Evolutionary conservation across 257 asterid species (phyloP), one percentile per base, ranked within the genome.

Genomic region (Forsythia suspensa): DNA sequence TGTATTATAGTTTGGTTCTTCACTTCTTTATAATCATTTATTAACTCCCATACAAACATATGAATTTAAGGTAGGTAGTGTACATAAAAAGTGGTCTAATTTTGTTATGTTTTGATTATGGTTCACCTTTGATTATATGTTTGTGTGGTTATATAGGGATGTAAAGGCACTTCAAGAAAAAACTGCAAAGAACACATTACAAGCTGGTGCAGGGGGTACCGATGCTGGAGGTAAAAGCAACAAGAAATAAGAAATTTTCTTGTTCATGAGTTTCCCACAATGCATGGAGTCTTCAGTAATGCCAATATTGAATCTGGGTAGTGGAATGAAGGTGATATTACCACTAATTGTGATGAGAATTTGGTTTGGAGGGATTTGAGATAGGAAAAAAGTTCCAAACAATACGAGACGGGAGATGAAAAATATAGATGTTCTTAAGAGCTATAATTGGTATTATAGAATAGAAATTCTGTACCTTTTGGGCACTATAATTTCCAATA

Each of bases 81-180:
- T 21, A 21, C 68, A 61, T 21, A 61, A 0, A 8, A 10, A 61
- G 68, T 61, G 1, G 73, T 61, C 40, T 0, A 57, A 48, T 48
- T 13, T 48, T 13, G 55, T 48, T 13, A 4, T 48, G 55, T 48
- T 18, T 48, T 48, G 4, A 71, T 61, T 4, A 8, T 44, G 77
- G 36, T 42, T 61, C 24, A 36, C n/a, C 21, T 12, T 78, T 59
- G 81, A 71, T 57, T 78, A 55, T 40, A 40, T 34, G 66, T 72
- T 37, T 63, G 37, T 74, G 36, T 71, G 71, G 44, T 75, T 78
- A 11, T 51, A 79, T 75, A 93, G 97, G 86, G 98, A 93, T 46
- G 98, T 92, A 12, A 93, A 93, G 90, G 98, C 96, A 3, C 97
- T 93, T 74, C 98, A 93, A 82, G 97, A 93, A 83, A 93, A 91